Base-by-base conservation (phyloP, 2,329 filamentous ascomycete genomes). In the Fusarium nanum region DNA sequence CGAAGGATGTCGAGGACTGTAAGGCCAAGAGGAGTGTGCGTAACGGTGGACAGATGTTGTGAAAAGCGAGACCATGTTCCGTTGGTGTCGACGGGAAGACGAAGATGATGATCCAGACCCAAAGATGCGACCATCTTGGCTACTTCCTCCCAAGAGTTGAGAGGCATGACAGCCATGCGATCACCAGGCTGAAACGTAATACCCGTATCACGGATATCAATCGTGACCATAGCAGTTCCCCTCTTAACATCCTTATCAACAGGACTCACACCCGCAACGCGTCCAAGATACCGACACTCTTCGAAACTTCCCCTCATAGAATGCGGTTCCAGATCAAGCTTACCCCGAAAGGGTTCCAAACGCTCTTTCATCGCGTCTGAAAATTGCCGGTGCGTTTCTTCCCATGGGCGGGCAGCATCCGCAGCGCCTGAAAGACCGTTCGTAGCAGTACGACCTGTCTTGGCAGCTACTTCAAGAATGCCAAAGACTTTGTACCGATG, bases 401-500 rank as follows among this genome's bases (percentile, higher is more conserved):
- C 71, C 71, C 71, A 73, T 2, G 71, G 71, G 1, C 71, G 57
- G 1, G 50, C 37, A 0, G 78, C 78, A 53, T 83, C 81, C 3
- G 78, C 78, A 6, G 79, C 80, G 0, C 85, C 85, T 3, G 85
- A 85, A 16, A 81, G 78, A 4, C 85, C 85, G 54, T 87, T 87
- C 0, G 85, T 87, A 62, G 83, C 85, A 0, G 85, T 84, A 6
- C 85, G 80, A 4, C 85, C 85, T 0, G 83, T 85, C 73, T 87
- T 87, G 42, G 81, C 83, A 2, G 85, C 85, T 16, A 86, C 82
- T 60, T 87, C 85, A 0, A 87, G 81, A 28, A 87, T 84, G 2
- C 85, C 86, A 66, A 86, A 87, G 7, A 87, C 85, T 70, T 87
- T 87, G 73, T 87, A 87, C n/a, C 85, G 77, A 69, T 88, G 85